A percentile compares a stretch with the other conserved stretches of the same genome.
Conservation (phyloP, 176 grass and related monocot genomes). For the Aegilops umbellulata region DNA sequence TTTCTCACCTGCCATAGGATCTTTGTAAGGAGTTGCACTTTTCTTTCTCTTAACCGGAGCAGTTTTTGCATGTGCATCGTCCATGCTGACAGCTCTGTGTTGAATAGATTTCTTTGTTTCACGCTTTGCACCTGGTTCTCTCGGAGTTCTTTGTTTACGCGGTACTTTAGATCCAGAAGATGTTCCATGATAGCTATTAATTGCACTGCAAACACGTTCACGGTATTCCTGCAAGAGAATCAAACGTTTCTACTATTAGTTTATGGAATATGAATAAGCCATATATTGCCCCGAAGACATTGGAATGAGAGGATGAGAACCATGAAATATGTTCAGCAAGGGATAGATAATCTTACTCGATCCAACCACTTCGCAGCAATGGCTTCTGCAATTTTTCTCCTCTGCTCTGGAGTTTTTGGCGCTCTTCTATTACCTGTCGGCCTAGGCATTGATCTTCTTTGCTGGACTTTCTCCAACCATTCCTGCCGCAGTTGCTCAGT, state of each 20-base stretch:
- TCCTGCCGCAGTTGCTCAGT: constrained; percentile 57
- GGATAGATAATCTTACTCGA: constrained; percentile 45
- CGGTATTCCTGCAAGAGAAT: constrained; percentile 68
- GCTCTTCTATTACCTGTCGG: constrained; percentile 55
- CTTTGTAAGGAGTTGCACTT: constrained; percentile 68
- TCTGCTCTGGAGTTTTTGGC: constrained; percentile 79
- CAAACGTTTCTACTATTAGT: neutral
- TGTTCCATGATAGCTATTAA: constrained; percentile 64
- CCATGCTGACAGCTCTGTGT: constrained; percentile 19
- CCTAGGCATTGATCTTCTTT: constrained; percentile 51
- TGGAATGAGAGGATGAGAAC: neutral
- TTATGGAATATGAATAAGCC: constrained; percentile 11
- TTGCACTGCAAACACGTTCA: constrained; percentile 77
- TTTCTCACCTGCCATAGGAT: constrained; percentile 76
- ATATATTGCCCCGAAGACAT: neutral
- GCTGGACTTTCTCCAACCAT: constrained; percentile 54
- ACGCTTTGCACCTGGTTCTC: constrained; percentile 36
- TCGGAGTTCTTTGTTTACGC: constrained; percentile 49
- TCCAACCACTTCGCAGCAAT: constrained; percentile 90
- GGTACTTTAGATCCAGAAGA: constrained; percentile 43
- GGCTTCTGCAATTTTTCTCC: constrained; percentile 86
- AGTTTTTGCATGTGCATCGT: constrained; percentile 25
- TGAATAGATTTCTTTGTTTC: constrained; percentile 42
- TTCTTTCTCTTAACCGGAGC: constrained; percentile 56
- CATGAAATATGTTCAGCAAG: neutral